phyloP scores from a whole-genome alignment of 257 asterid species.

The Handroanthus guayacan region DNA sequence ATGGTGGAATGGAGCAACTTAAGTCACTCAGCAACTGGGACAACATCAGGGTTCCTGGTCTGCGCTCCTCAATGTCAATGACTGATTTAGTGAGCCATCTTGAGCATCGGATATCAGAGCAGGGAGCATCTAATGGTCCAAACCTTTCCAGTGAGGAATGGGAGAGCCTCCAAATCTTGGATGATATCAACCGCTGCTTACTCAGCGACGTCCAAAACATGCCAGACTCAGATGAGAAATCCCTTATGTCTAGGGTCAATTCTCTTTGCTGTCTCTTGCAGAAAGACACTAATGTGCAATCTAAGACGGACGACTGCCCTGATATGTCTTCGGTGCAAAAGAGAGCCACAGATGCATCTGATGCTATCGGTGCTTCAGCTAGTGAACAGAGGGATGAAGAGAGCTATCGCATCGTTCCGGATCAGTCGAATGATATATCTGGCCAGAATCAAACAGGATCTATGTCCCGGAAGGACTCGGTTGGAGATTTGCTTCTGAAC shows the following conservation, averaged over 20 bases:
- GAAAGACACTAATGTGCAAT: conserved; percentile 54
- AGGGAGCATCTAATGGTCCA: conserved; percentile 55
- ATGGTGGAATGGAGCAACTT: conserved; percentile 57
- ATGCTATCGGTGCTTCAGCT: conserved; percentile 4
- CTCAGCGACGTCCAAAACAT: conserved; percentile 65
- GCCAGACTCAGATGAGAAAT: conserved; percentile 74
- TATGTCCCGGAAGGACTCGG: conserved; percentile 86
- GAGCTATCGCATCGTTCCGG: background rate
- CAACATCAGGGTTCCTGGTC: conserved; percentile 79
- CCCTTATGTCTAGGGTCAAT: conserved; percentile 85
- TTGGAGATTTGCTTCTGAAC: conserved; percentile 77
- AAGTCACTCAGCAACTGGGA: conserved; percentile 76
- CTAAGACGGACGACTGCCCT: conserved; percentile 39
- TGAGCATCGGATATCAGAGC: conserved; percentile 82
- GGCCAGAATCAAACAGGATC: conserved; percentile 47
- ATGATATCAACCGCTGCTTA: conserved; percentile 71
- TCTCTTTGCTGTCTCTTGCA: conserved; percentile 96
- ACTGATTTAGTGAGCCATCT: conserved; percentile 86
- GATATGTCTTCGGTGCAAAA: conserved; percentile 40
- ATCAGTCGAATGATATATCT: conserved; percentile 35
- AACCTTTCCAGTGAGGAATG: conserved; percentile 75
- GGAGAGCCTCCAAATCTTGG: conserved; percentile 73
- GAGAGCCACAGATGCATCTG: conserved; percentile 41
- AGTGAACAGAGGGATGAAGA: conserved; percentile 33
- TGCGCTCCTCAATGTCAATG: conserved; percentile 90